These are phyloP conservation scores for Stentor coeruleus DNA, from an alignment of 73 alveolate genomes.

Conservation along the genomic window DNA sequence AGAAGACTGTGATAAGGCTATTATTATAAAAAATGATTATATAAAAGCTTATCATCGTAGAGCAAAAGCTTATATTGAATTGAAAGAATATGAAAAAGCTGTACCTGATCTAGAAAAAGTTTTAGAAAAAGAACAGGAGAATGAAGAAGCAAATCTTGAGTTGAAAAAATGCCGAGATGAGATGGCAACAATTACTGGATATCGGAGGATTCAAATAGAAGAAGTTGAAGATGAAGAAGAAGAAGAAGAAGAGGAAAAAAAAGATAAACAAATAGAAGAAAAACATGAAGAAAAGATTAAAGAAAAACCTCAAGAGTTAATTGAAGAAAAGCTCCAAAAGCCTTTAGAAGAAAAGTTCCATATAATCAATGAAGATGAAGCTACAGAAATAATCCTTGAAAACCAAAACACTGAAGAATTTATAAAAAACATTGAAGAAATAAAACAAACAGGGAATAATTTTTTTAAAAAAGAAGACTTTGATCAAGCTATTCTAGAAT, in stretches of 20 bases:
- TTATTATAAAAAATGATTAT: conserved; percentile 29
- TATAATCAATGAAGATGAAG: background rate
- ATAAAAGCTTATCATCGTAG: conserved; percentile 71
- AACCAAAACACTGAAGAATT: background rate
- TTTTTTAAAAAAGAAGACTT: background rate
- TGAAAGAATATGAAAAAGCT: conserved; percentile 69
- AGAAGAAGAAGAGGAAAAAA: background rate
- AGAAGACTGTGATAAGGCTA: conserved; percentile 50
- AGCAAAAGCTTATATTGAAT: conserved; percentile 73
- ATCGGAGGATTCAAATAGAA: background rate
- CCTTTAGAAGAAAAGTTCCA: too few species aligned
- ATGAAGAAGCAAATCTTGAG: conserved; percentile 55
- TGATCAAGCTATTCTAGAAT: background rate
- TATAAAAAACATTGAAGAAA: background rate
- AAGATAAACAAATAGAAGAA: background rate
- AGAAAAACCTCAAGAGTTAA: background rate
- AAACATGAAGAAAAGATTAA: background rate
- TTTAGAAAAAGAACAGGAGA: conserved; percentile 67
- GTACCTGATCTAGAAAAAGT: conserved; percentile 64
- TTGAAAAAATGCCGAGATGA: conserved; percentile 49
- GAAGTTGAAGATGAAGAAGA: conserved; percentile 19
- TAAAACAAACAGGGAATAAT: background rate
- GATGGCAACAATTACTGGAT: background rate
- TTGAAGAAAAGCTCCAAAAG: too few species aligned
- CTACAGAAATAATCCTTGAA: background rate